These are phyloP conservation scores for Baudoinia panamericana DNA, from an alignment of 495 filamentous ascomycete species.

Conservation along the genomic window DNA sequence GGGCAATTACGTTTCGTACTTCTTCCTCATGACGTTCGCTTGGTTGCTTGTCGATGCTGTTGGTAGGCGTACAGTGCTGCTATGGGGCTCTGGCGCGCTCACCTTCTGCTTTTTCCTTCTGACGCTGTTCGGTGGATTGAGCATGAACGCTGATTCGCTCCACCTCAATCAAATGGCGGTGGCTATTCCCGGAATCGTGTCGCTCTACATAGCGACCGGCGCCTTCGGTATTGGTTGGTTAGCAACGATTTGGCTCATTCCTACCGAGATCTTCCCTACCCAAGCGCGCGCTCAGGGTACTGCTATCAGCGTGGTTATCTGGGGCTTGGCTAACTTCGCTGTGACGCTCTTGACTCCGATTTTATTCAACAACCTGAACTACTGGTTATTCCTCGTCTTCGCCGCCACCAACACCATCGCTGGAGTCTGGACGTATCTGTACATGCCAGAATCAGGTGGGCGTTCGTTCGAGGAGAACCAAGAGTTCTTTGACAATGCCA, in stretches of 20 bases:
- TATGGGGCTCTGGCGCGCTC: conserved; percentile 35
- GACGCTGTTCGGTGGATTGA: conserved; percentile 35
- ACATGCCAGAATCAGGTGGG: conserved; percentile 40
- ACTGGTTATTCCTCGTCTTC: conserved; percentile 44
- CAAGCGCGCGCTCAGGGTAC: conserved; percentile 41
- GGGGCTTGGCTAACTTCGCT: conserved; percentile 45
- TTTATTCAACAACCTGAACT: conserved; percentile 42
- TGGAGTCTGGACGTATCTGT: conserved; percentile 39
- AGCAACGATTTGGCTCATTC: conserved; percentile 43
- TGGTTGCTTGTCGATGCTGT: conserved; percentile 40
- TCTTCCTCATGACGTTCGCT: conserved; percentile 41
- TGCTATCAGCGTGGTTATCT: conserved; percentile 41
- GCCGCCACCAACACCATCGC: conserved; percentile 40
- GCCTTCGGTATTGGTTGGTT: conserved; percentile 48
- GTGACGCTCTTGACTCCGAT: conserved; percentile 44
- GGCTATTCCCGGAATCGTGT: conserved; percentile 35
- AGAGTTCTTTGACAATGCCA: conserved; percentile 39
- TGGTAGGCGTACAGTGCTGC: conserved; percentile 40
- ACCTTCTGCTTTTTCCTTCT: conserved; percentile 35
- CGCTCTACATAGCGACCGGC: conserved; percentile 39
- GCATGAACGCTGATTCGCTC: conserved; percentile 25
- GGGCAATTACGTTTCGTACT: conserved; percentile 44
- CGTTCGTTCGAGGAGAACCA: conserved; percentile 45
- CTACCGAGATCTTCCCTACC: conserved; percentile 45
- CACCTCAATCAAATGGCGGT: conserved; percentile 28